These are phyloP conservation scores for Hyphodiscus hymeniophilus DNA, from an alignment of 495 filamentous ascomycete species.

Conservation along the genomic window DNA sequence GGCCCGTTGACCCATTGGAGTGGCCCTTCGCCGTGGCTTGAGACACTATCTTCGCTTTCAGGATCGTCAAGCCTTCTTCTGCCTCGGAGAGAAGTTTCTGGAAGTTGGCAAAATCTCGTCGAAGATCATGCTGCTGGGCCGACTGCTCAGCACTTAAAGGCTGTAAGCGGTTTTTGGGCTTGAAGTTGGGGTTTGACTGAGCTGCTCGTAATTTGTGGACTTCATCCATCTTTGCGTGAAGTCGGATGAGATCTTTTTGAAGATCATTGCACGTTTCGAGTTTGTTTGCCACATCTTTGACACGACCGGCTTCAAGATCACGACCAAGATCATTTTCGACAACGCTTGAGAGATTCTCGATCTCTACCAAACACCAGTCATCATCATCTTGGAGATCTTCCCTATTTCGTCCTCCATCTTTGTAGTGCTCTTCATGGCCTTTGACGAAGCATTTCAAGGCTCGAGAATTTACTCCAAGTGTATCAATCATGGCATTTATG, in stretches of 20 bases:
- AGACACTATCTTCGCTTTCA: constrained; percentile 71
- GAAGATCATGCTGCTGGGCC: constrained; percentile 72
- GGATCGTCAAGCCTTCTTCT: constrained; percentile 71
- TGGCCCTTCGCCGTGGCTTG: constrained; percentile 35
- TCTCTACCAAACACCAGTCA: constrained; percentile 64
- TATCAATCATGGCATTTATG: constrained; percentile 95
- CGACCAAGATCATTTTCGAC: constrained; percentile 44
- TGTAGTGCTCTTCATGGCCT: constrained; percentile 47
- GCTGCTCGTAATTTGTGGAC: constrained; percentile 61
- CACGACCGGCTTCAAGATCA: constrained; percentile 55
- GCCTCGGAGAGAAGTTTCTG: constrained; percentile 67
- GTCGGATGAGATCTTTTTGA: constrained; percentile 53
- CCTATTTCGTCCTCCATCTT: constrained; percentile 38
- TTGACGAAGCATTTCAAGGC: constrained; percentile 63
- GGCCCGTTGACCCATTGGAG: constrained; percentile 34
- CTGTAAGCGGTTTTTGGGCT: constrained; percentile 49
- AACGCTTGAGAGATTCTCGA: constrained; percentile 50
- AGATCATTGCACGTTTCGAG: constrained; percentile 52
- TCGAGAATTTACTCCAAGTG: constrained; percentile 77
- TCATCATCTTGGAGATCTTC: constrained; percentile 55
- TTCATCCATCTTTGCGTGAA: constrained; percentile 63
- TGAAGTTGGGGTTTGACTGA: constrained; percentile 51
- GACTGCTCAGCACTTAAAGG: constrained; percentile 78
- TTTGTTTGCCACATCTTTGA: constrained; percentile 56
- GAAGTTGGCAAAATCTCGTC: constrained; percentile 57